A percentile compares a stretch with the other conserved stretches of the same genome.
Conservation (phyloP, 352 stramenopile genomes). For the Phytophthora pseudosyringae region DNA sequence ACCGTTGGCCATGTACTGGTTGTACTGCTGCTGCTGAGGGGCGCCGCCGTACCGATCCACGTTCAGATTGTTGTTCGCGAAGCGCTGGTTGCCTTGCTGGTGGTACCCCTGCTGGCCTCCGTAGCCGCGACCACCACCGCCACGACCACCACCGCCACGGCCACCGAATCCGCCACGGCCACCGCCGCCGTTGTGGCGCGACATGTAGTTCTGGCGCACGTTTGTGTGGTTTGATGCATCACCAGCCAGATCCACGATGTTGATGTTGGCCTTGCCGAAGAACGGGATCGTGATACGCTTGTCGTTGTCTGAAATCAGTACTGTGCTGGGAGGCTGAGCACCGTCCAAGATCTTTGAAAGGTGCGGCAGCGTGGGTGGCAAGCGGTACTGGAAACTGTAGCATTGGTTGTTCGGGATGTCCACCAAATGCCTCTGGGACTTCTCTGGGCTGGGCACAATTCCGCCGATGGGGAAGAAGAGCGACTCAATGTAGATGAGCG, state of each 20-base stretch:
- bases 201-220: constrained; percentile 61
- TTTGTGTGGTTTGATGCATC: constrained; percentile 57
- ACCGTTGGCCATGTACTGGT: constrained; percentile 79
- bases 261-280: constrained; percentile 87
- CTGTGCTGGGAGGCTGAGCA: constrained; percentile 41
- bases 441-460: constrained; percentile 79
- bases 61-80: constrained; percentile 69
- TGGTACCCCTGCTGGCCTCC: constrained; percentile 33
- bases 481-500: constrained; percentile 72
- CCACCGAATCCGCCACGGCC: constrained; percentile 37
- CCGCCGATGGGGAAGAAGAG: constrained; percentile 78
- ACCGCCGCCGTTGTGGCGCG: constrained; percentile 41
- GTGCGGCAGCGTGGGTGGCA: constrained; percentile 59
- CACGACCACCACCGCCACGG: constrained; percentile 36
- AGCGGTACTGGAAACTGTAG: constrained; percentile 83
- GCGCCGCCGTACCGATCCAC: constrained; percentile 55
- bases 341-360: constrained; percentile 66
- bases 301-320: constrained; percentile 68
- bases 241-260: constrained; percentile 83
- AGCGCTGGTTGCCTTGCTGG: constrained; percentile 47
- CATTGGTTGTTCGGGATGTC: constrained; percentile 90
- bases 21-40: constrained; percentile 60
- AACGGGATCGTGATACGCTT: constrained; percentile 78
- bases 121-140: constrained; percentile 33
- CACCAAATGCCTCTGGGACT: constrained; percentile 67